Conservation (phyloP, 345 rosid species). For the Trapa bicornis region DNA sequence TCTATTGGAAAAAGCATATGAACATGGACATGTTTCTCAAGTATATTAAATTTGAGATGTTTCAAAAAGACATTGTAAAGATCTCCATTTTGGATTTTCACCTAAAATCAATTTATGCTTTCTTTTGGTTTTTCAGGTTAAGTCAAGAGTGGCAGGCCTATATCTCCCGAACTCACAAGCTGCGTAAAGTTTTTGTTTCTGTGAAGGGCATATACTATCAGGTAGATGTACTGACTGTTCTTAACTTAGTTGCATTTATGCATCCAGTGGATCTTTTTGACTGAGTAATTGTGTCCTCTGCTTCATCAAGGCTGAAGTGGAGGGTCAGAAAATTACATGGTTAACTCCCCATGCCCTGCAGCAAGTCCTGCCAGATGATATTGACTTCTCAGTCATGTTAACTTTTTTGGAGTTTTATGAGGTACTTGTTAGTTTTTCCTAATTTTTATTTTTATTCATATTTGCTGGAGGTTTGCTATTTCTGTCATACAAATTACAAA, state of each 20-base stretch:
- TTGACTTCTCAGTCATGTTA: conserved; percentile 68
- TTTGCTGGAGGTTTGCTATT: not conserved
- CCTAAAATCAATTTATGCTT: not conserved
- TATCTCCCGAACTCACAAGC: conserved; percentile 59
- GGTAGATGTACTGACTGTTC: conserved; percentile 23
- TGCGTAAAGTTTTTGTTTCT: conserved; percentile 76
- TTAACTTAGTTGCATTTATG: not conserved
- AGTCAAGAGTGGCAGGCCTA: conserved; percentile 97
- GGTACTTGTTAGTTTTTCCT: conserved; percentile 23
- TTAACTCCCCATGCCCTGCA: conserved; percentile 82
- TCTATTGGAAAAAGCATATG: not conserved
- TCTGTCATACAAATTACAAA: not conserved
- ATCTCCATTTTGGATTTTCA: not conserved
- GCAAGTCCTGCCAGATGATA: conserved; percentile 90
- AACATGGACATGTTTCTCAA: not conserved
- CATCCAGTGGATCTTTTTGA: not conserved
- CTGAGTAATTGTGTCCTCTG: not conserved
- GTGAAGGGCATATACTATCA: conserved; percentile 96
- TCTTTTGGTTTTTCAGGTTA: conserved; percentile 36
- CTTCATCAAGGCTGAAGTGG: conserved; percentile 67
- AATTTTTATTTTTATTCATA: not conserved
- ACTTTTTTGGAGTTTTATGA: conserved; percentile 91
- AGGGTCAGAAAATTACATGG: conserved; percentile 96
- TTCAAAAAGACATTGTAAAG: not conserved
- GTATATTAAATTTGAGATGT: not conserved